Percentiles rank a stretch among this genome's conserved stretches.
Conservation (phyloP, 352 stramenopile species). For the Thraustochytrium striatum region DNA sequence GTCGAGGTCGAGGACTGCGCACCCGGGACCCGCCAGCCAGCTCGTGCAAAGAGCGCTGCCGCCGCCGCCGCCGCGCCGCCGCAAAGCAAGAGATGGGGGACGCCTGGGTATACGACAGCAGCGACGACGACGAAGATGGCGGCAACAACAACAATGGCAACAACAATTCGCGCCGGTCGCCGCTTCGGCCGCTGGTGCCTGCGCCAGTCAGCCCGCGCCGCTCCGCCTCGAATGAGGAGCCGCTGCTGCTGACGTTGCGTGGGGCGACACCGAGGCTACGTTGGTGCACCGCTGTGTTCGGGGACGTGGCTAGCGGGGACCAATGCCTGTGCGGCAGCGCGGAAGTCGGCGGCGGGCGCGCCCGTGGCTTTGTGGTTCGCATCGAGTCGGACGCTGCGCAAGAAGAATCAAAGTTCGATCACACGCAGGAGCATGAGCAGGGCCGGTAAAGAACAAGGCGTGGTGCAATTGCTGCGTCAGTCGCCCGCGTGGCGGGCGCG, state of each 20-base stretch:
- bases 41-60: not conserved
- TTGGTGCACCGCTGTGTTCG: not conserved
- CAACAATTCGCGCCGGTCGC: not conserved
- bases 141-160: not conserved
- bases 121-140: not conserved
- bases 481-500: not conserved
- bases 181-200: not conserved
- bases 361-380: not conserved
- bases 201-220: not conserved
- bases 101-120: not conserved
- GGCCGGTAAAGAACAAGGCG: not conserved
- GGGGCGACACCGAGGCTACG: not conserved
- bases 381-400: not conserved
- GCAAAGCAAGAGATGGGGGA: not conserved
- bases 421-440: not conserved
- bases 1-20: not conserved
- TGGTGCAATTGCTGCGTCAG: conserved; percentile 19
- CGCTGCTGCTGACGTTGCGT: not conserved
- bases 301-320: not conserved
- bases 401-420: not conserved
- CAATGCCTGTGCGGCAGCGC: conserved; percentile 8
- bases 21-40: not conserved
- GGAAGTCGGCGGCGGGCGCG: not conserved
- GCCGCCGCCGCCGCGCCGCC: too few species aligned
- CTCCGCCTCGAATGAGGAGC: not conserved